Percentiles rank a stretch among this genome's conserved stretches.
These are phyloP conservation scores for Mortierella alpina DNA, from an alignment of 192 early-diverging fungal species.

Conservation along the genomic window DNA sequence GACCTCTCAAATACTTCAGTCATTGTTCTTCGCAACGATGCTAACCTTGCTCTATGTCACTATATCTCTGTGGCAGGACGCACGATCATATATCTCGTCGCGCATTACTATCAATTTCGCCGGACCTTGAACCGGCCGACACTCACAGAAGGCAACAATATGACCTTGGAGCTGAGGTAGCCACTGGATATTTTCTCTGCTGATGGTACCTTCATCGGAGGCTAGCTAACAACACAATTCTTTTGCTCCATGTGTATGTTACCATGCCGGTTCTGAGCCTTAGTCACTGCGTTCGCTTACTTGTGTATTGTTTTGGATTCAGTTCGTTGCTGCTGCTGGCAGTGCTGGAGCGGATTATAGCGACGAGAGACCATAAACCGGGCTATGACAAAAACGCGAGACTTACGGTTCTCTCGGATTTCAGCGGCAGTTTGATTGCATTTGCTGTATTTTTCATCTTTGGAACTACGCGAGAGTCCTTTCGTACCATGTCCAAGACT, in stretches of 20 bases:
- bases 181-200: neutral
- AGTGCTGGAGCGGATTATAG: slow-evolving; percentile 5
- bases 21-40: slow-evolving; percentile 2
- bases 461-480: slow-evolving; percentile 29
- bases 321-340: slow-evolving; percentile 21
- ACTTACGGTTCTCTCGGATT: slow-evolving; percentile 11
- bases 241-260: too few relatives aligned
- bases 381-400: neutral
- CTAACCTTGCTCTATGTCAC: neutral
- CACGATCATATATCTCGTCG: slow-evolving; percentile 4
- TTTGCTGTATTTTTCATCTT: slow-evolving; percentile 28
- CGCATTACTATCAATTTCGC: slow-evolving; percentile 9
- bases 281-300: slow-evolving; percentile 36
- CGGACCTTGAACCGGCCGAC: slow-evolving; percentile 8
- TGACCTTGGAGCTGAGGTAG: slow-evolving; percentile 28
- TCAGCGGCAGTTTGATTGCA: slow-evolving; percentile 28
- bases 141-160: neutral
- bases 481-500: neutral
- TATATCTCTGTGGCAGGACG: neutral
- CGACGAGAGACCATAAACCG: neutral
- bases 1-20: neutral
- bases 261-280: neutral
- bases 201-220: neutral
- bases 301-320: slow-evolving; percentile 23
- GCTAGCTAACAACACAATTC: too few relatives aligned